A percentile compares a stretch with the other conserved stretches of the same genome.
These are phyloP conservation scores for Phytophthora niederhauseri DNA, from an alignment of 352 stramenopile genomes.

Conservation along the genomic window DNA sequence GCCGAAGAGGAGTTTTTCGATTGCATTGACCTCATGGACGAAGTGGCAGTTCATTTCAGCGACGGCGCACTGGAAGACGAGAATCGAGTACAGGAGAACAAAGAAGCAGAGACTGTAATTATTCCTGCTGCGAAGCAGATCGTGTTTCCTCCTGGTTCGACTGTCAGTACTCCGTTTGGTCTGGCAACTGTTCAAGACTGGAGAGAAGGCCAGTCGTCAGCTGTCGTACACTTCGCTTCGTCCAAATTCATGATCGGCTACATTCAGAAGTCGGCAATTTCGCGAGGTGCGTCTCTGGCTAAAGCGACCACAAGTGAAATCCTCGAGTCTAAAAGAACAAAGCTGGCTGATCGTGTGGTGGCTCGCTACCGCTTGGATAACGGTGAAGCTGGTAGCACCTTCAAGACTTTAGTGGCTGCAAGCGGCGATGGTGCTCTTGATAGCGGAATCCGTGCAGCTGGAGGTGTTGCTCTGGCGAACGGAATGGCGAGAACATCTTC, in stretches of 20 bases:
- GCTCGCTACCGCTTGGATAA: constrained; percentile 53
- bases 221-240: constrained; percentile 50
- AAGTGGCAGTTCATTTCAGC: constrained; percentile 56
- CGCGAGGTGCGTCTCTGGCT: constrained; percentile 58
- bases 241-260: constrained; percentile 51
- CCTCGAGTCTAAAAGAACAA: constrained; percentile 62
- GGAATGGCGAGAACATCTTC: constrained; percentile 72
- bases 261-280: constrained; percentile 70
- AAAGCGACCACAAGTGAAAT: constrained; percentile 41
- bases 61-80: constrained; percentile 24
- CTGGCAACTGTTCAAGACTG: constrained; percentile 62
- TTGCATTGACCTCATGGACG: constrained; percentile 70
- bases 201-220: constrained; percentile 40
- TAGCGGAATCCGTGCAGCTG: constrained; percentile 77
- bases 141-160: constrained; percentile 59
- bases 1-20: constrained; percentile 90
- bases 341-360: constrained; percentile 69
- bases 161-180: constrained; percentile 72
- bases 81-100: constrained; percentile 16
- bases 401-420: constrained; percentile 63
- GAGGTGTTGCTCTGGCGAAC: constrained; percentile 77
- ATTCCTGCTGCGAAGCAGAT: constrained; percentile 10
- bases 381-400: constrained; percentile 30
- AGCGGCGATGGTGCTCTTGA: constrained; percentile 82
- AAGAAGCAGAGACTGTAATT: constrained; percentile 9